Base-by-base conservation (phyloP, 331 rosid genomes). In the Telfairia occidentalis region DNA sequence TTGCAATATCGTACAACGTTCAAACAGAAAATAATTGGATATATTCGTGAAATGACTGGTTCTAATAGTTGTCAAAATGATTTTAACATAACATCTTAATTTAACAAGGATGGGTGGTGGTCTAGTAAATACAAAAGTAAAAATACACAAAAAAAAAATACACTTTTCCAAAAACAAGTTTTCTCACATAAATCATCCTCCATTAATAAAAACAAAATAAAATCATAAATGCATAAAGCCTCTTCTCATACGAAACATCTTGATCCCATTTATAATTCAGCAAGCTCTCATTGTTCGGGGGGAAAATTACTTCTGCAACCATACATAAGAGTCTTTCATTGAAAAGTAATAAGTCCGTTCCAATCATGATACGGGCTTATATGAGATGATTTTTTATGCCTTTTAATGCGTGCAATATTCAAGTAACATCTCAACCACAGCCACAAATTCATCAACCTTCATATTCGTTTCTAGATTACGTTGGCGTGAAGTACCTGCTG, bases 401-500 rank as follows among this genome's bases (percentile, higher is more conserved):
- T 10, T 10, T 37, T 12, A 65, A 23, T 67, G 32, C 24, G 40
- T 46, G 75, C 75, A 18, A 46, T 40, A 69, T 69, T 13, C 42
- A 70, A 26, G 58, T 16, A 43, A 26, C 29, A 70, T 46, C 42
- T 28, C 42, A 46, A 70, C 29, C 8, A 9, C 15, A 46, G 40
- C 42, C 23, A 45, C 19, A 28, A 3, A 3, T 28, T 46, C 38
- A 24, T 12, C 37, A 11, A 45, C 3, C 28, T 45, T 46, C 26
- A 45, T 2, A 15, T 16, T 35, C 1, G 35, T 45, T 70, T 28
- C 23, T 8, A 48, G 42, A 49, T 48, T 32, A 16, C 7, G 23
- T 19, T 23, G 12, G 79, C 80, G 71, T 74, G 45, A 70, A 70
- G 57, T 81, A 90, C 98, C 97, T 95, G 98, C 23, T 95, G 88